Evolutionary conservation across 495 filamentous ascomycete species (phyloP), one percentile per base, ranked within the genome.

Genomic region (Cryomyces antarcticus): DNA sequence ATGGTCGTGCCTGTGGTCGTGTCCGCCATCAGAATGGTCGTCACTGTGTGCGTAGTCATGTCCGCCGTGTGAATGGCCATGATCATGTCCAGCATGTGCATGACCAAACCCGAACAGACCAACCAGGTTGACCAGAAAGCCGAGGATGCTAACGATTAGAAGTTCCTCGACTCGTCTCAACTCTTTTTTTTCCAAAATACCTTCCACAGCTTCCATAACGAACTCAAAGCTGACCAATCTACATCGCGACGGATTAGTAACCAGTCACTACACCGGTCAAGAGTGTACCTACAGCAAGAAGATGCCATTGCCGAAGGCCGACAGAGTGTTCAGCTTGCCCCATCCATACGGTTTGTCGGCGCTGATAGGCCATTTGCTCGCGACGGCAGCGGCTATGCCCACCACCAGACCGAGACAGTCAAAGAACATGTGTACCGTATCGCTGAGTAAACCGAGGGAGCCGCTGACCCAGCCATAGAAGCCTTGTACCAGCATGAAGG

Each of bases 351-450:
- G 89, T 49, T 94, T 96, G 13, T 78, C 61, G 48, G 76, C 65
- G 54, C 76, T 93, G 1, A 86, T 79, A 1, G 86, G 85, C 88
- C 88, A 95, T 60, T 96, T 96, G 55, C 83, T 92, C 69, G 92
- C 88, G 9, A 99, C 84, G 7, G 92, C 79, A n/a, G 89, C 89
- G 51, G 83, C 83, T 6, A 99, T 70, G 10, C 89, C 89, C 11
- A 96, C 82, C 1, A 80, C 77, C 17, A 99, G 69, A 13, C 89
- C 89, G 10, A 94, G 70, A 49, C 89, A 99, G 58, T 99, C 89
- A 49, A 99, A 99, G 56, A 99, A 92, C 89, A 99, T 99, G 60
- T 99, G 89, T 47, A 99, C 92, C 54, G 84, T 94, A 59, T 99
- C 89, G 50, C 84, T 93, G 4, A 99, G 75, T 3, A 99, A 68